Conservation (phyloP, 257 asterid genomes). For the Capsicum chinense region DNA sequence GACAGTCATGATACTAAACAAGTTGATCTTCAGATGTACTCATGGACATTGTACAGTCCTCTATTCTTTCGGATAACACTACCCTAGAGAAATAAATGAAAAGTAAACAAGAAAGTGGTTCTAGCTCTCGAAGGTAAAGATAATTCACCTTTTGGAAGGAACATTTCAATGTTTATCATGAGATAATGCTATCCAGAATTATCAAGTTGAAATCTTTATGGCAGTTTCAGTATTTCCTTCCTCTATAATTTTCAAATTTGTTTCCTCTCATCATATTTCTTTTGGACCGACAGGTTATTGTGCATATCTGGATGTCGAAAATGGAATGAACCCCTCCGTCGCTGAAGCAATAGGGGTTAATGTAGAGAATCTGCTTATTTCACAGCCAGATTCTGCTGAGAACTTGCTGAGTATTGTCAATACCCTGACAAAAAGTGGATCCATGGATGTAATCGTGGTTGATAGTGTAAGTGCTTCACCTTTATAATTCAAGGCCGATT, state of each 20-base stretch:
- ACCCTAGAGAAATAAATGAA: neutral
- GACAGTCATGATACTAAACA: neutral
- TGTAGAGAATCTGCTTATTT: slow-evolving; percentile 78
- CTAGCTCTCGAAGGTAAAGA: neutral
- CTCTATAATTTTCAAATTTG: slow-evolving; percentile 20
- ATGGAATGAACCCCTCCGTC: slow-evolving; percentile 79
- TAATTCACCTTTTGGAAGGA: slow-evolving; percentile 24
- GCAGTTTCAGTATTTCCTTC: neutral
- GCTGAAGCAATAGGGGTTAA: slow-evolving; percentile 89
- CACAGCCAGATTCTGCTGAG: slow-evolving; percentile 98
- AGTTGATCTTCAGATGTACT: neutral
- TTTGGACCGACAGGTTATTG: slow-evolving; percentile 69
- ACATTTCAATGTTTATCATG: neutral
- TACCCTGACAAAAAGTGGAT: slow-evolving; percentile 90
- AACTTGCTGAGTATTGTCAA: slow-evolving; percentile 87
- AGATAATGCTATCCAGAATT: slow-evolving; percentile 16
- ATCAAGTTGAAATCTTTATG: neutral
- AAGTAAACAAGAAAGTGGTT: neutral
- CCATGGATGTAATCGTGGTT: slow-evolving; percentile 84
- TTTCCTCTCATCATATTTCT: slow-evolving; percentile 29
- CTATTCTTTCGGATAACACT: neutral
- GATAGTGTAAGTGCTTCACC: slow-evolving; percentile 77
- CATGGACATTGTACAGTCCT: neutral
- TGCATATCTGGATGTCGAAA: slow-evolving; percentile 97
- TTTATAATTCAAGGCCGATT: neutral